Base-by-base conservation (phyloP, 2,329 filamentous ascomycete genomes). In the Fusarium hainanense region DNA sequence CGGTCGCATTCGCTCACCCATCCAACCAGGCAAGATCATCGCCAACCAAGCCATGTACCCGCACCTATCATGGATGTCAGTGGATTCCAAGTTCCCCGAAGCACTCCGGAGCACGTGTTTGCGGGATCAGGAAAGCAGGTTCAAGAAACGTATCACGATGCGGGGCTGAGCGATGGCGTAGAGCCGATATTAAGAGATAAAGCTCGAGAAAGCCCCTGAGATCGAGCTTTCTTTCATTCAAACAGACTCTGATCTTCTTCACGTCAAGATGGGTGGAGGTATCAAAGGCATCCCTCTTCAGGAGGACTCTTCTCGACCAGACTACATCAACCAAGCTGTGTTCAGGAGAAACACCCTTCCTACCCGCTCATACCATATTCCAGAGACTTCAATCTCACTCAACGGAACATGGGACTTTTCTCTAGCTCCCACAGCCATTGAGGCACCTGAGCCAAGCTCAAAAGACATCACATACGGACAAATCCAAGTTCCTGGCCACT, bases 401-500 rank as follows among this genome's bases (percentile, higher is more conserved):
- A 89, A 89, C 70, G 87, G 88, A 40, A 77, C 75, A 27, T 90
- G 88, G 88, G 80, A 85, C 58, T 89, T 90, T 68, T 80, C 86
- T 66, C 83, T 86, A 57, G 80, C 83, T 14, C 68, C 78, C 6
- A 83, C 79, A 10, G 84, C 85, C 1, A 70, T 81, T 10, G 81
- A 84, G 55, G 83, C 85, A 1, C 84, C 85, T 21, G 78, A 81
- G 25, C 54, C 69, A 5, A 55, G 41, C 30, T 41, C 62, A 50
- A 84, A 90, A 52, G 86, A 91, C 69, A 54, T 84, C 87, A 64
- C 68, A 41, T 77, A 74, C 76, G 79, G 54, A 70, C 88, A 87
- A 83, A 78, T 80, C 21, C 80, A 84, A 13, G 90, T 92, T 1
- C 90, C 90, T 0, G 88, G 88, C 5, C 87, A 89, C 74, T 93